Conservation (phyloP, 495 filamentous ascomycete genomes). For the Lasiosphaeria miniovina region DNA sequence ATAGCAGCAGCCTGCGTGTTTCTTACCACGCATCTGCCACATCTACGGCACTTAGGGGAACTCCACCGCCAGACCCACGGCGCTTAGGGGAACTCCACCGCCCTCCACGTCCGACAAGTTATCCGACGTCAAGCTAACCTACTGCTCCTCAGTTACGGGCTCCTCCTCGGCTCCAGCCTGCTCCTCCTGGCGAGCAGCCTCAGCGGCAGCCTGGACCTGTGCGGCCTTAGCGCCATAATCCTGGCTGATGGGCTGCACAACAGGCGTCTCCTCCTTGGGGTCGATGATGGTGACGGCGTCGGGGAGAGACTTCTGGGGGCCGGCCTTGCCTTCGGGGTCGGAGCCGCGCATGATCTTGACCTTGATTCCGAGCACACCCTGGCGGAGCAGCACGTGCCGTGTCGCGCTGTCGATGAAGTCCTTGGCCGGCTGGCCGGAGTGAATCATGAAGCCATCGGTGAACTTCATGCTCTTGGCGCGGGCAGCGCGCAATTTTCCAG, state of each 20-base stretch:
- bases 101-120: not conserved
- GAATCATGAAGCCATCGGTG: conserved; percentile 99
- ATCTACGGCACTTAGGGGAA: not conserved
- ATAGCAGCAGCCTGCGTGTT: conserved; percentile 9
- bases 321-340: conserved; percentile 98
- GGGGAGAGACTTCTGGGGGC: conserved; percentile 92
- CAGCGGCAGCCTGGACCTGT: conserved; percentile 67
- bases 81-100: not conserved
- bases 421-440: conserved; percentile 98
- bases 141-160: conserved; percentile 48
- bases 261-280: conserved; percentile 96
- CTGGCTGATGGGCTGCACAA: conserved; percentile 90
- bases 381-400: conserved; percentile 97
- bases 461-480: conserved; percentile 99
- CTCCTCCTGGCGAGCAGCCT: conserved; percentile 68
- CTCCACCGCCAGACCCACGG: not conserved
- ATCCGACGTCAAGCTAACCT: conserved; percentile 27
- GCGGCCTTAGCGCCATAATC: conserved; percentile 98
- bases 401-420: conserved; percentile 99
- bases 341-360: conserved; percentile 99
- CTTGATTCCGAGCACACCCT: conserved; percentile 99
- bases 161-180: conserved; percentile 50
- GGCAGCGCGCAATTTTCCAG: conserved; percentile 96
- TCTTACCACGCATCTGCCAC: conserved; percentile 11
- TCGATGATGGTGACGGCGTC: conserved; percentile 99